Base-by-base conservation (phyloP, 2,329 filamentous ascomycete genomes). In the Aureobasidium namibiae region DNA sequence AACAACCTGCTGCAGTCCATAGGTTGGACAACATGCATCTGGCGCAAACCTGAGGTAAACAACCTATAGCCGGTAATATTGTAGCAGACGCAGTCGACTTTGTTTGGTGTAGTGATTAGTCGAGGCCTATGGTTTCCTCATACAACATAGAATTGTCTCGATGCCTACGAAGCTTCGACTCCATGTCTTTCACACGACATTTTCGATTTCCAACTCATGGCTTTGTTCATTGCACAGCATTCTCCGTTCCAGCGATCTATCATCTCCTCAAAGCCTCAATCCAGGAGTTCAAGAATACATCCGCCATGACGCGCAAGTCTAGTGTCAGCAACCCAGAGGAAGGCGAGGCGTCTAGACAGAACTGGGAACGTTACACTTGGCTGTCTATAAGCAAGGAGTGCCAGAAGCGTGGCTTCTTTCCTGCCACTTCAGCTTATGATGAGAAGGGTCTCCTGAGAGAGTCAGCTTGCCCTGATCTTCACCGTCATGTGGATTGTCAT, bases 331-430 rank as follows among this genome's bases (percentile, higher is more conserved):
- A 38, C n/a, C 36, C 50, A 23, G 36, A 11, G 21, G 50, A 16
- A 10, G 31, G 9, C 9, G 50, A 54, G 23, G 24, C 36, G 13
- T 38, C 36, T 24, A 36, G 50, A 31, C 14, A 31, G 36, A 13
- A 21, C 16, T 54, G 50, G 50, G 50, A 54, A 16, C 33, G 34
- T 23, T 33, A 29, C 24, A 54, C 50, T 11, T 42, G 50, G 50
- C n/a, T 54, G 9, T 38, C 34, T 8, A 9, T 54, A 38, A 41
- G 36, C 38, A 54, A 54, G 16, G 50, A 54, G 50, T 38, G 36
- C n/a, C 38, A 42, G 18, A 54, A 42, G 38, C 33, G 50, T 6
- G 23, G 36, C 36, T 60, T 46, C 52, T 60, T 53, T 13, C 34
- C 44, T 21, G 5, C 33, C 1, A 23, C 29, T 9, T 23, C 33